Percentiles rank a stretch among this genome's conserved stretches.
Conservation (phyloP, 768 basidiomycete species). For the Lactarius deliciosus region DNA sequence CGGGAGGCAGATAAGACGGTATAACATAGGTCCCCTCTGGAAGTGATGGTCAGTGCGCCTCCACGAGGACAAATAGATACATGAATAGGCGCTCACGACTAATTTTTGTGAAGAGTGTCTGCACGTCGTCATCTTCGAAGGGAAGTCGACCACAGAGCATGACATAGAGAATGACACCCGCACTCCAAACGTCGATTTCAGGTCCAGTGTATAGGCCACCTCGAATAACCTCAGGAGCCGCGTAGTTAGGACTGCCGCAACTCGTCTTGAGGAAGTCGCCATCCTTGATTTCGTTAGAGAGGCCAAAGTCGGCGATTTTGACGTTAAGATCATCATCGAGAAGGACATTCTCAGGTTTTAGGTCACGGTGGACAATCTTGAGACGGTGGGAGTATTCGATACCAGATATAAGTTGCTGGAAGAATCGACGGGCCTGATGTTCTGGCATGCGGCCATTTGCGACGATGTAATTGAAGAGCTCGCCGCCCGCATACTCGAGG, state of each 20-base stretch:
- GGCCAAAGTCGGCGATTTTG: conserved; percentile 99
- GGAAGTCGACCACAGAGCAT: conserved; percentile 95
- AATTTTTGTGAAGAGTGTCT: conserved; percentile 90
- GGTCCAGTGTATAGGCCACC: conserved; percentile 96
- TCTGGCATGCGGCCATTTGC: conserved; percentile 91
- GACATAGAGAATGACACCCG: conserved; percentile 98
- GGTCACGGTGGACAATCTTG: conserved; percentile 96
- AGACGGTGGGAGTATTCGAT: conserved; percentile 96
- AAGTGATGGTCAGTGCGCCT: conserved; percentile 13
- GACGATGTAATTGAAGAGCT: conserved; percentile 98
- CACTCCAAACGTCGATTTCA: conserved; percentile 98
- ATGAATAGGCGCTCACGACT: conserved; percentile 54
- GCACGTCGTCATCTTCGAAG: conserved; percentile 97
- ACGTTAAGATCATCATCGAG: conserved; percentile 83
- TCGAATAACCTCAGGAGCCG: conserved; percentile 95
- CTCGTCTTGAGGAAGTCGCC: conserved; percentile 97
- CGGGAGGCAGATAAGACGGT: conserved; percentile 74
- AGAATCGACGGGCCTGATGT: conserved; percentile 85
- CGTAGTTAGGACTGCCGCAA: conserved; percentile 98
- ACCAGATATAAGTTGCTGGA: conserved; percentile 97
- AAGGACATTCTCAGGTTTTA: conserved; percentile 96
- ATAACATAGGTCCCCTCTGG: conserved; percentile 85
- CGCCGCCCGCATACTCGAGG: conserved; percentile 93
- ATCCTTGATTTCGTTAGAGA: conserved; percentile 94
- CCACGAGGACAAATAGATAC: neutral